These are phyloP conservation scores for Cladophialophora bantiana DNA, from an alignment of 2,329 filamentous ascomycete species.

Conservation along the genomic window DNA sequence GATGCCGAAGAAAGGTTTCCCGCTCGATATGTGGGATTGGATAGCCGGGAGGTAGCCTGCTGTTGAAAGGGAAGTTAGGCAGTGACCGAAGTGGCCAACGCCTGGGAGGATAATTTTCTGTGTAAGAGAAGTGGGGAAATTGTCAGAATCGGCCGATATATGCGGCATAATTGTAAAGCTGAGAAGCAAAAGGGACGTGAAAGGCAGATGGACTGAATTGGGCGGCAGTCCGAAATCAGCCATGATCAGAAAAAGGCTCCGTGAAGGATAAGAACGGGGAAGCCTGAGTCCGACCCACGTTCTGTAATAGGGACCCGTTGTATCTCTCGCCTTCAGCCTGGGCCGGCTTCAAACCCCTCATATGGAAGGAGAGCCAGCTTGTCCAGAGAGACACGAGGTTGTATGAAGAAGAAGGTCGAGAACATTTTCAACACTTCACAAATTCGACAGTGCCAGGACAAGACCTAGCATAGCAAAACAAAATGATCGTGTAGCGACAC, in stretches of 20 bases:
- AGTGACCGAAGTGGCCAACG: conserved; percentile 97
- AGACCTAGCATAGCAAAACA: not conserved
- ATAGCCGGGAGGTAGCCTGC: conserved; percentile 87
- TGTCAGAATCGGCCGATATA: not conserved
- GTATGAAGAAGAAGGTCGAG: too few species aligned
- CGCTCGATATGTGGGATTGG: conserved; percentile 78
- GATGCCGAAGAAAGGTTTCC: conserved; percentile 98
- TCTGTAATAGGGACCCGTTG: not conserved
- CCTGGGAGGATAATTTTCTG: conserved; percentile 90
- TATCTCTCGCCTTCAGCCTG: not conserved
- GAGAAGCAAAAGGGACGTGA: not conserved
- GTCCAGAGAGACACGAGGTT: not conserved
- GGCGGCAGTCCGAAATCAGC: too few species aligned
- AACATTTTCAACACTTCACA: not conserved
- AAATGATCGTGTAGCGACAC: not conserved
- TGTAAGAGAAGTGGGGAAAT: conserved; percentile 46
- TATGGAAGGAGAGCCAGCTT: not conserved
- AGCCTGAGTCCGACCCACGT: not conserved
- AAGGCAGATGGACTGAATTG: not conserved
- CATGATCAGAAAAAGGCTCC: not conserved
- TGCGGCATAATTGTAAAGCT: not conserved
- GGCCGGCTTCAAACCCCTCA: not conserved
- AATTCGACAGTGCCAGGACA: too few species aligned
- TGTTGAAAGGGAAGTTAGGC: conserved; percentile 79
- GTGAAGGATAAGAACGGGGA: not conserved